phyloP scores from a whole-genome alignment of 192 early-diverging fungal genomes.

The Coemansia interrupta region DNA sequence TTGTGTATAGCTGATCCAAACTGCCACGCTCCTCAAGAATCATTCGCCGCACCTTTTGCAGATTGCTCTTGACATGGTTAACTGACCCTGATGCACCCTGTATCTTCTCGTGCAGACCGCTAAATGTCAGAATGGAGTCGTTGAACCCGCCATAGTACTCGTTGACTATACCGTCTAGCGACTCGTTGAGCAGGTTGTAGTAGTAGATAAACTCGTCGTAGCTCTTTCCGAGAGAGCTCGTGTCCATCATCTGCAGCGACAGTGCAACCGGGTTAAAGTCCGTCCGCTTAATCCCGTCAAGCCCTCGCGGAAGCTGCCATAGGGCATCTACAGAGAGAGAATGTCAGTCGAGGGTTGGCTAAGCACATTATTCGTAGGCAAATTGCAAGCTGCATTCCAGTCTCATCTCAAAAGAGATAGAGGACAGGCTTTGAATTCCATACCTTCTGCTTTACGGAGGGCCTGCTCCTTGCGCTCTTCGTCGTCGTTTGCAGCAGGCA shows the following conservation, averaged over 20 bases:
- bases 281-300: conserved; percentile 39
- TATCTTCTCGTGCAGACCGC: conserved; percentile 71
- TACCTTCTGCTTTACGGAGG: conserved; percentile 47
- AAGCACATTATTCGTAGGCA: not conserved
- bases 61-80: conserved; percentile 59
- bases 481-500: conserved; percentile 3
- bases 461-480: conserved; percentile 50
- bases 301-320: conserved; percentile 47
- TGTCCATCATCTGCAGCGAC: conserved; percentile 71
- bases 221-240: conserved; percentile 64
- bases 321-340: conserved; percentile 26
- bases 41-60: conserved; percentile 63
- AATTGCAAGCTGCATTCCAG: not conserved
- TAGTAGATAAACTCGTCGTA: conserved; percentile 63
- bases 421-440: conserved; percentile 1
- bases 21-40: conserved; percentile 63
- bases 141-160: conserved; percentile 82
- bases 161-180: conserved; percentile 68
- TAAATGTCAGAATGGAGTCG: conserved; percentile 75
- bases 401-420: not conserved
- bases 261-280: conserved; percentile 74
- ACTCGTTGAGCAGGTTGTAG: conserved; percentile 59
- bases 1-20: conserved; percentile 66
- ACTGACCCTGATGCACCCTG: conserved; percentile 63
- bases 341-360: not conserved